phyloP scores from a whole-genome alignment of 2,329 filamentous ascomycete genomes.

The Clathrospora elynae region DNA sequence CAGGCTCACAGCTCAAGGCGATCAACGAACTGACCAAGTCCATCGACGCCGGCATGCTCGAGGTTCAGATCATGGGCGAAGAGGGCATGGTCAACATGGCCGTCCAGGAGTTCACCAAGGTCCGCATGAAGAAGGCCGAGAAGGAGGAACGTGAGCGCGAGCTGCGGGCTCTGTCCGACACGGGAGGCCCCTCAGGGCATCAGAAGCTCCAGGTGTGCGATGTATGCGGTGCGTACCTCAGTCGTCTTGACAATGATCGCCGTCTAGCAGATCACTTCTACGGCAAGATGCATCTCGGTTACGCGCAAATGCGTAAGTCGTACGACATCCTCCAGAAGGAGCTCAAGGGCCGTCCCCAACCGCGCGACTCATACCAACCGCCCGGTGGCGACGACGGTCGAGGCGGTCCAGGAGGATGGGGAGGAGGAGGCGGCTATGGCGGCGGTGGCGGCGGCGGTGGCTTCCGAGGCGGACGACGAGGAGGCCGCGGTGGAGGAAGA shows the following conservation, averaged over 20 bases:
- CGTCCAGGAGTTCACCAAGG: conserved; percentile 84
- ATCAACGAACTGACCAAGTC: conserved; percentile 81
- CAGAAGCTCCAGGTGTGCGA: conserved; percentile 99
- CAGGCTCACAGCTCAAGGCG: conserved; percentile 65
- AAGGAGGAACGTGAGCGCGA: conserved; percentile 87
- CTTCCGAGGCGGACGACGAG: conserved; percentile 28
- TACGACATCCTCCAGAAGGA: conserved; percentile 86
- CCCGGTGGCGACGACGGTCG: conserved; percentile 33
- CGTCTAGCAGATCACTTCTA: conserved; percentile 97
- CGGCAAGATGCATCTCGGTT: conserved; percentile 98
- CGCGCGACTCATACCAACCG: conserved; percentile 49
- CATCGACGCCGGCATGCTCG: conserved; percentile 80
- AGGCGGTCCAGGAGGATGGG: conserved; percentile 34
- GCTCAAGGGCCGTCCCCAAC: conserved; percentile 72
- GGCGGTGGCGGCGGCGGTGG: conserved; percentile 35
- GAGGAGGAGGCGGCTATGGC: conserved; percentile 28
- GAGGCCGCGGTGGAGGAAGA: conserved; percentile 27
- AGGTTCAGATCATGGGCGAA: conserved; percentile 85
- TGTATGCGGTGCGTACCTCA: conserved; percentile 94
- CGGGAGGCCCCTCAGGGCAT: conserved; percentile 88
- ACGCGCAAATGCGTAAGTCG: conserved; percentile 96
- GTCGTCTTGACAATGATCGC: conserved; percentile 89
- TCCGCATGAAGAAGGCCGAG: conserved; percentile 76
- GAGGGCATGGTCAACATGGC: conserved; percentile 79
- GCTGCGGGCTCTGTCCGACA: conserved; percentile 88